These are phyloP conservation scores for Rhizomucor miehei DNA, from an alignment of 371 early-diverging fungal species.

Conservation along the genomic window DNA sequence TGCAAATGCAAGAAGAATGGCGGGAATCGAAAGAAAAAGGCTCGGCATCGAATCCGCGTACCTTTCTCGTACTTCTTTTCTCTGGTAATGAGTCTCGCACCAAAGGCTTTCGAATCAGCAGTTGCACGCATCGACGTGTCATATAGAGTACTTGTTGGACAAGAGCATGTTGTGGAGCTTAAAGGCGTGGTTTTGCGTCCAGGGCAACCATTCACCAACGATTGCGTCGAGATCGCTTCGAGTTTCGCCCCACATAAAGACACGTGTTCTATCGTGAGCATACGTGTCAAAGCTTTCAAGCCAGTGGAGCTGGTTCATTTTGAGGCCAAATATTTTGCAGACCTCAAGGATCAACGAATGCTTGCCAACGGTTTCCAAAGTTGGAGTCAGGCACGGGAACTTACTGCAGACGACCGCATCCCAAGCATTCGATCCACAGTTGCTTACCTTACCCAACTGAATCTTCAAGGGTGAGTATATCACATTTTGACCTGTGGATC, in stretches of 20 bases:
- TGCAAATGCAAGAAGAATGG: no score
- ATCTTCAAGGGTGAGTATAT: slow-evolving; percentile 44
- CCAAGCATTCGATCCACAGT: slow-evolving; percentile 33
- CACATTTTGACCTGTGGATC: not conserved
- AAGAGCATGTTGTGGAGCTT: slow-evolving; percentile 9
- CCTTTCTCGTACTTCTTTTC: slow-evolving; percentile 1
- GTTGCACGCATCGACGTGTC: slow-evolving; percentile 19
- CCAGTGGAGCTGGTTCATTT: slow-evolving; percentile 26
- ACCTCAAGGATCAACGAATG: slow-evolving; percentile 34
- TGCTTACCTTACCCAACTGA: slow-evolving; percentile 40
- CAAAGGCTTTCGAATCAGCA: slow-evolving; percentile 14
- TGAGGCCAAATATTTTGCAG: slow-evolving; percentile 25
- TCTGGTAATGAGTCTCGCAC: slow-evolving; percentile 16
- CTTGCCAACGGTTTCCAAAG: slow-evolving; percentile 60
- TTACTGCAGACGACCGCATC: slow-evolving; percentile 27
- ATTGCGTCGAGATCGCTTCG: slow-evolving; percentile 14
- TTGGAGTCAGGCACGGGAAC: slow-evolving; percentile 52
- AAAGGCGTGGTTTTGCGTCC: slow-evolving; percentile 18
- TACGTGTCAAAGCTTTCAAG: slow-evolving; percentile 23
- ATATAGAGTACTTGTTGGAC: slow-evolving; percentile 15
- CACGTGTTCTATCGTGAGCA: slow-evolving; percentile 6
- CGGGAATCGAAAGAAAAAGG: no score
- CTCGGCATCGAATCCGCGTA: not conserved
- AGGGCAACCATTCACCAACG: slow-evolving; percentile 16
- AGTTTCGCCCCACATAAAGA: slow-evolving; percentile 9